Percentiles rank a stretch among this genome's conserved stretches.
These are phyloP conservation scores for Flaveria brownii DNA, from an alignment of 129 eudicot species.

Conservation along the genomic window DNA sequence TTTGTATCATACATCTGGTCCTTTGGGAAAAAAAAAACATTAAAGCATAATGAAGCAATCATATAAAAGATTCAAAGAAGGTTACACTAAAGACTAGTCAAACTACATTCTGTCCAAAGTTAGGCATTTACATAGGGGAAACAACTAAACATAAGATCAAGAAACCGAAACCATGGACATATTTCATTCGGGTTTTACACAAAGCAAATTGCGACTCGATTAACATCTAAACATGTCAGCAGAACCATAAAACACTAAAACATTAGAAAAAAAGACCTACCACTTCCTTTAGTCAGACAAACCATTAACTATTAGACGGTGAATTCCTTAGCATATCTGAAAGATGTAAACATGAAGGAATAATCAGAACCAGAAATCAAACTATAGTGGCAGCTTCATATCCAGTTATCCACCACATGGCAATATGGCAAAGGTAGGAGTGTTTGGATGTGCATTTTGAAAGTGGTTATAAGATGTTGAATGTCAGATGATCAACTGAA, in stretches of 20 bases:
- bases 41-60: constrained; percentile 2
- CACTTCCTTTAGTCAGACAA: constrained; percentile 37
- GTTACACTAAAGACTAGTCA: constrained; percentile 30
- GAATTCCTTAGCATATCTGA: constrained; percentile 45
- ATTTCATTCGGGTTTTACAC: constrained; percentile 27
- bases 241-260: constrained; percentile 26
- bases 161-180: constrained; percentile 36
- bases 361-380: not conserved
- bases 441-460: not conserved
- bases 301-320: constrained; percentile 32
- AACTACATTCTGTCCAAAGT: constrained; percentile 41
- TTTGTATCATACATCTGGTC: not conserved
- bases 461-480: not conserved
- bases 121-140: constrained; percentile 41
- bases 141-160: constrained; percentile 32
- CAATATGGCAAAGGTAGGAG: not conserved
- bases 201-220: constrained; percentile 33
- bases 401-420: not conserved
- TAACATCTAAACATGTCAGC: constrained; percentile 48
- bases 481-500: not conserved
- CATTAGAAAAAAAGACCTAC: constrained; percentile 20
- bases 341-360: constrained; percentile 17
- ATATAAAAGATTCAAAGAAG: constrained; percentile 15
- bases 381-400: not conserved
- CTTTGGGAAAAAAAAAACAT: not conserved